Percentiles rank a stretch among this genome's conserved stretches.
phyloP scores from a whole-genome alignment of 2,329 filamentous ascomycete species.

The Claviceps sp. region DNA sequence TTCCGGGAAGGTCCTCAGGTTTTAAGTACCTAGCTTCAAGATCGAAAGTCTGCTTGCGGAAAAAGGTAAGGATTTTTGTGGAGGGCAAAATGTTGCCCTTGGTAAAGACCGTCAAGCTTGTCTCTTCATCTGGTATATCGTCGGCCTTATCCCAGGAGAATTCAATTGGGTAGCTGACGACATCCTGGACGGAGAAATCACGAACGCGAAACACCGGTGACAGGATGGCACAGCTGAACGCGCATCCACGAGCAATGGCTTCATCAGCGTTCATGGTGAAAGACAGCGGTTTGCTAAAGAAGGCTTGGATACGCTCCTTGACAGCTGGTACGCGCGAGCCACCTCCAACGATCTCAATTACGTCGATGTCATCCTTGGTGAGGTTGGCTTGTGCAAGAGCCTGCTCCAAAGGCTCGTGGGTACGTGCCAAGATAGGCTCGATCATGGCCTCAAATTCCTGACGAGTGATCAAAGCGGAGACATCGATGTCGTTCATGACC shows the following conservation, averaged over 20 bases:
- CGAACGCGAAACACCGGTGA: constrained; percentile 97
- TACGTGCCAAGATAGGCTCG: constrained; percentile 65
- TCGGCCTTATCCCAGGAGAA: constrained; percentile 98
- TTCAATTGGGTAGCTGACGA: constrained; percentile 95
- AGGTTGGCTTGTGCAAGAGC: constrained; percentile 90
- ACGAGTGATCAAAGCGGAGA: constrained; percentile 75
- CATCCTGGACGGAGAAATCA: constrained; percentile 94
- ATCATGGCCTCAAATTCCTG: constrained; percentile 90
- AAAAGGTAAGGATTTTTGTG: constrained; percentile 98
- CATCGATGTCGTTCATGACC: constrained; percentile 95
- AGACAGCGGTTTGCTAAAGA: constrained; percentile 85
- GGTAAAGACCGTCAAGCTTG: constrained; percentile 93
- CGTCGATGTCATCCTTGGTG: constrained; percentile 81
- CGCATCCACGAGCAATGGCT: constrained; percentile 86
- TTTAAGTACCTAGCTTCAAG: constrained; percentile 89
- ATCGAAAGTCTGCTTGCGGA: constrained; percentile 94
- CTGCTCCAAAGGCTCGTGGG: constrained; percentile 67
- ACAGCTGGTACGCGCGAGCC: constrained; percentile 86
- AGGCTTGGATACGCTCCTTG: constrained; percentile 78
- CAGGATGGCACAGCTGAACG: constrained; percentile 94
- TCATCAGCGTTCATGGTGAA: constrained; percentile 98
- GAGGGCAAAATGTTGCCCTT: constrained; percentile 93
- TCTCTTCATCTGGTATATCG: constrained; percentile 97
- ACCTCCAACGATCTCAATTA: constrained; percentile 86
- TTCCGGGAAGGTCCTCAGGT: constrained; percentile 75